Evolutionary conservation across 305 asterid genomes (phyloP).

Genomic region (Fraxinus angustifolia): DNA sequence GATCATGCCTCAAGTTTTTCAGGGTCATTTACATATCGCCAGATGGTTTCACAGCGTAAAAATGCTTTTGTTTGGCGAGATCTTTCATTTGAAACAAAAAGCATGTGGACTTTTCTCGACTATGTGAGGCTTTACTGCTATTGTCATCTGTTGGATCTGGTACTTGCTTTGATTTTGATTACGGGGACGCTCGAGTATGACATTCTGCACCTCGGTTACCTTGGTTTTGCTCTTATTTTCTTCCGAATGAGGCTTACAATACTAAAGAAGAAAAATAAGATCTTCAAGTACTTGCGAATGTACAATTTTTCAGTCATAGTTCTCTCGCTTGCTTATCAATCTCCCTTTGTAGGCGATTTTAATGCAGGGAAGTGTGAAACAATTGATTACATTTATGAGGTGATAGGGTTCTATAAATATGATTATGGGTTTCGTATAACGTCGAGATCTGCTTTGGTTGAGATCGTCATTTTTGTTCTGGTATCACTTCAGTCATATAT

Average conservation of each 20-base stretch:
- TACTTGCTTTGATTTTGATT: conserved; percentile 76
- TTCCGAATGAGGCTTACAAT: conserved; percentile 91
- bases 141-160: conserved; percentile 95
- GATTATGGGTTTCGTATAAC: conserved; percentile 98
- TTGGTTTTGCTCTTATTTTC: conserved; percentile 88
- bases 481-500: conserved; percentile 94
- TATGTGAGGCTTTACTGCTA: conserved; percentile 97
- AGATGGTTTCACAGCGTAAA: conserved; percentile 83
- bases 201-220: conserved; percentile 96
- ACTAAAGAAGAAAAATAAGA: conserved; percentile 85
- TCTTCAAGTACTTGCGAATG: conserved; percentile 78
- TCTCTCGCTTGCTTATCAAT: conserved; percentile 93
- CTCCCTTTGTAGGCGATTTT: conserved; percentile 84
- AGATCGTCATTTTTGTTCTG: conserved; percentile 83
- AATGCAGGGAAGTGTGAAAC: conserved; percentile 82
- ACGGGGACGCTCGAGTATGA: conserved; percentile 98
- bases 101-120: conserved; percentile 98
- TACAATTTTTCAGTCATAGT: conserved; percentile 92
- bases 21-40: conserved; percentile 72
- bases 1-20: conserved; percentile 72
- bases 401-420: conserved; percentile 91
- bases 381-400: conserved; percentile 81
- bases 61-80: conserved; percentile 94
- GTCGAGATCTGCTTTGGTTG: conserved; percentile 97
- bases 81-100: conserved; percentile 89